These are phyloP conservation scores for Bipolaris oryzae DNA, from an alignment of 2,329 filamentous ascomycete genomes.

Conservation along the genomic window DNA sequence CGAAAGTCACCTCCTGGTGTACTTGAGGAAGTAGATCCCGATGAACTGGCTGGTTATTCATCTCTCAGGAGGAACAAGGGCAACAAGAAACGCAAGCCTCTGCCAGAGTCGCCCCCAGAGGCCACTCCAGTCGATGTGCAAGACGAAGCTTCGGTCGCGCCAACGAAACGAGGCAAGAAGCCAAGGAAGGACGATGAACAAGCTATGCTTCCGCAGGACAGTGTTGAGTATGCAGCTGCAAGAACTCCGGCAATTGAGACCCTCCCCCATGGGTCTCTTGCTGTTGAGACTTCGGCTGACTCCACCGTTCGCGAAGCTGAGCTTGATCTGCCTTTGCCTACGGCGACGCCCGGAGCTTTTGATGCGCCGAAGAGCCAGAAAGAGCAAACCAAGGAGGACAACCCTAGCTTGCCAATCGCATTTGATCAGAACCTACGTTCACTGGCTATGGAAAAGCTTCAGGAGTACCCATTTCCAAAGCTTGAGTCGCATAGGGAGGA, in stretches of 20 bases:
- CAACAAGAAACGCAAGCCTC: slow-evolving; percentile 48
- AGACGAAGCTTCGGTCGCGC: slow-evolving; percentile 10
- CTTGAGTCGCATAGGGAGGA: slow-evolving; percentile 17
- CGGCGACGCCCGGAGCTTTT: background rate
- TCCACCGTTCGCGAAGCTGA: slow-evolving; percentile 28
- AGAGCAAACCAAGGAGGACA: slow-evolving; percentile 3
- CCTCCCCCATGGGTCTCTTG: slow-evolving; percentile 38
- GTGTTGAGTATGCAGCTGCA: slow-evolving; percentile 35
- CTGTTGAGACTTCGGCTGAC: slow-evolving; percentile 40
- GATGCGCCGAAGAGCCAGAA: background rate
- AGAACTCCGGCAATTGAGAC: slow-evolving; percentile 43
- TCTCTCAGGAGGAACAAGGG: slow-evolving; percentile 55
- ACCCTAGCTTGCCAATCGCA: slow-evolving; percentile 17
- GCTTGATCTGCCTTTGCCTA: slow-evolving; percentile 16
- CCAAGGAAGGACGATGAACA: slow-evolving; percentile 39
- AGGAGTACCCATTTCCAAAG: slow-evolving; percentile 40
- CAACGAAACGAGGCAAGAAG: slow-evolving; percentile 38
- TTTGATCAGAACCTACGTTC: slow-evolving; percentile 25
- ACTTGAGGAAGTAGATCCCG: slow-evolving; percentile 46
- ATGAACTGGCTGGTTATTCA: slow-evolving; percentile 43
- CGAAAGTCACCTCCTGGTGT: slow-evolving; percentile 40
- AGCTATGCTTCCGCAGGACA: slow-evolving; percentile 34
- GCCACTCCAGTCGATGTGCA: background rate
- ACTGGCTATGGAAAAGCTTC: slow-evolving; percentile 15
- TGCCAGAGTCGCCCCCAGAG: slow-evolving; percentile 14